Base-by-base conservation (phyloP, 805 yeast genomes). In the Barnettozyma siamensis region DNA sequence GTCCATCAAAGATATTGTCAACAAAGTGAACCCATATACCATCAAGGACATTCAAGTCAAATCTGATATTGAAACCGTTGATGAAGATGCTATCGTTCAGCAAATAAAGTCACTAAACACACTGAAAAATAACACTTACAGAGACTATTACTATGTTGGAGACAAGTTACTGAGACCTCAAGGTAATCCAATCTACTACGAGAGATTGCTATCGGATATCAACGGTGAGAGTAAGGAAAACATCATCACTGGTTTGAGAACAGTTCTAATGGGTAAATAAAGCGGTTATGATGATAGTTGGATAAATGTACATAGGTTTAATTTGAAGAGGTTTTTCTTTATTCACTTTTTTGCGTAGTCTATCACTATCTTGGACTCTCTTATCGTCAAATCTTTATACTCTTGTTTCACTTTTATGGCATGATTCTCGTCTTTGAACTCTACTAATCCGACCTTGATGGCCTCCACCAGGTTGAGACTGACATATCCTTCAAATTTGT, bases 151-250 rank as follows among this genome's bases (percentile, higher is more conserved):
- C 58, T 67, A 73, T 46, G 72, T 79, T 28, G 80, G 80, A 42
- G 83, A 78, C 33, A 83, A 83, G 57, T 62, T 88, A 49, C 62
- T 76, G 53, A 69, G 62, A 50, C 97, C 97, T n/a, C 80, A 81
- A 54, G 96, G 96, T 2, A 85, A 87, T 61, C 88, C 95, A 3
- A 61, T 71, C 35, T 88, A 88, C 57, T 88, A 88, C 55, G 74
- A 70, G 31, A 72, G 93, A 54, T 69, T 88, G 40, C 50, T 82
- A 62, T 69, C 72, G 21, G 95, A 87, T 58, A 73, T 88, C 32
- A 69, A 72, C 44, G 89, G 91, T 19, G 80, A 80, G 53, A 72
- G 74, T 54, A 80, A 76, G 59, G 95, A 85, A 62, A 72, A 75
- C 13, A 60, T 82, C 38, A 59, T 74, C 40, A 65, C 77, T 31